Percentiles rank a stretch among this genome's conserved stretches.
Conservation (phyloP, 108 stramenopile species). For the Seminavis robusta region DNA sequence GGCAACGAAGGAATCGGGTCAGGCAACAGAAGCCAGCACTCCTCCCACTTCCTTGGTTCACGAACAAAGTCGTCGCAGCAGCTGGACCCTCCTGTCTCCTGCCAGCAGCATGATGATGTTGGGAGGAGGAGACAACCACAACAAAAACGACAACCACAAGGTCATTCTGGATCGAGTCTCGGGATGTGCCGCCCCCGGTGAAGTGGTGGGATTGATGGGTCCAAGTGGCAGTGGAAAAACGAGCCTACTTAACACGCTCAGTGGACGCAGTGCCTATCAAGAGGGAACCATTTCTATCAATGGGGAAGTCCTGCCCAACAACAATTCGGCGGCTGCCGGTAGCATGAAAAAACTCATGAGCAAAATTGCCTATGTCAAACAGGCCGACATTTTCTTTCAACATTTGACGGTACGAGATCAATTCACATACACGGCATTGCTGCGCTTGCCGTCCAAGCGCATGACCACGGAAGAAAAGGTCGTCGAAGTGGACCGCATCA, state of each 20-base stretch:
- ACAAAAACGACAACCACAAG: conserved; percentile 15
- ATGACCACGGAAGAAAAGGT: conserved; percentile 31
- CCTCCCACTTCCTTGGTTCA: neutral
- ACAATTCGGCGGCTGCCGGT: neutral
- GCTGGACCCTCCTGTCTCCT: neutral
- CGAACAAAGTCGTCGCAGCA: neutral
- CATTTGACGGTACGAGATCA: conserved; percentile 78
- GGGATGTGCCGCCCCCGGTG: conserved; percentile 59
- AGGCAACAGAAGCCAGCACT: neutral
- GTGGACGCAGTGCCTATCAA: conserved; percentile 50
- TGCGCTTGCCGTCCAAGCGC: conserved; percentile 42
- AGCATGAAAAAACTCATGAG: conserved; percentile 48
- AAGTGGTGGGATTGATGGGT: conserved; percentile 70
- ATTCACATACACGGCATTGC: conserved; percentile 62
- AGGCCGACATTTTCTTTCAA: conserved; percentile 67
- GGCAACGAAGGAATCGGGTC: conserved; percentile 3
- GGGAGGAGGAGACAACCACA: neutral
- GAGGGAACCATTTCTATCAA: conserved; percentile 54
- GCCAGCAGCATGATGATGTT: neutral
- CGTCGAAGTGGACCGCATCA: conserved; percentile 51
- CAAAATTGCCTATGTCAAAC: conserved; percentile 78
- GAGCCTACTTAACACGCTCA: conserved; percentile 50
- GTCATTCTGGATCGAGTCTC: conserved; percentile 56
- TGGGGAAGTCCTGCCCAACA: conserved; percentile 27
- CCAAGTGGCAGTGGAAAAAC: conserved; percentile 76